Conservation (phyloP, 352 stramenopile genomes). For the Globisporangium nagaii region DNA sequence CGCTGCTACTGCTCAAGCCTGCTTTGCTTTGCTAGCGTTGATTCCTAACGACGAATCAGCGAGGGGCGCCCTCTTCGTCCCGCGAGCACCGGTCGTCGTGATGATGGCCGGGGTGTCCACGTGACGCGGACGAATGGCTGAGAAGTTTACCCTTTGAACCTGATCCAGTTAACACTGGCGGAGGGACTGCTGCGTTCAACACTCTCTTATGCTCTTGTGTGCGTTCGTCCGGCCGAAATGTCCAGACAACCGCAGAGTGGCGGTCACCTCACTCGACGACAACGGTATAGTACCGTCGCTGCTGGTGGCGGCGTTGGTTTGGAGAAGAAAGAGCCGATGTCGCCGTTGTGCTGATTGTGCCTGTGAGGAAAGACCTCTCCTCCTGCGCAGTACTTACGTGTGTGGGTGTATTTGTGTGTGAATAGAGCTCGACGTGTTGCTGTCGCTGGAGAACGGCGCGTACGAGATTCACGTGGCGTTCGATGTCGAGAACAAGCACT, state of each 20-base stretch:
- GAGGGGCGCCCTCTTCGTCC: slow-evolving; percentile 40
- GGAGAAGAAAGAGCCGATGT: not conserved
- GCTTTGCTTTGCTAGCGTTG: slow-evolving; percentile 1
- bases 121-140: slow-evolving; percentile 28
- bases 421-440: slow-evolving; percentile 14
- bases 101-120: not conserved
- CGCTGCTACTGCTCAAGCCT: no score
- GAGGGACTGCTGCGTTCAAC: slow-evolving; percentile 42
- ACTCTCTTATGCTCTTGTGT: slow-evolving; percentile 21
- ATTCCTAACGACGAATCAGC: slow-evolving; percentile 34
- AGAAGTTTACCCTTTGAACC: slow-evolving; percentile 59
- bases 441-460: slow-evolving; percentile 11
- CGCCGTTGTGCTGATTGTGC: no score
- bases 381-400: no score
- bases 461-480: slow-evolving; percentile 17
- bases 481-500: not conserved
- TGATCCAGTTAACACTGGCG: slow-evolving; percentile 63
- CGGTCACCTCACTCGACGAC: not conserved
- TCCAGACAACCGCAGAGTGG: not conserved
- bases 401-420: no score
- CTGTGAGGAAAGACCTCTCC: no score
- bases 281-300: not conserved
- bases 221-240: not conserved
- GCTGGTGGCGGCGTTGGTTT: not conserved
- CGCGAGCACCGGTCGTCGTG: not conserved